phyloP scores from a whole-genome alignment of 306 rosid genomes.

The Casuarina cunninghamiana region DNA sequence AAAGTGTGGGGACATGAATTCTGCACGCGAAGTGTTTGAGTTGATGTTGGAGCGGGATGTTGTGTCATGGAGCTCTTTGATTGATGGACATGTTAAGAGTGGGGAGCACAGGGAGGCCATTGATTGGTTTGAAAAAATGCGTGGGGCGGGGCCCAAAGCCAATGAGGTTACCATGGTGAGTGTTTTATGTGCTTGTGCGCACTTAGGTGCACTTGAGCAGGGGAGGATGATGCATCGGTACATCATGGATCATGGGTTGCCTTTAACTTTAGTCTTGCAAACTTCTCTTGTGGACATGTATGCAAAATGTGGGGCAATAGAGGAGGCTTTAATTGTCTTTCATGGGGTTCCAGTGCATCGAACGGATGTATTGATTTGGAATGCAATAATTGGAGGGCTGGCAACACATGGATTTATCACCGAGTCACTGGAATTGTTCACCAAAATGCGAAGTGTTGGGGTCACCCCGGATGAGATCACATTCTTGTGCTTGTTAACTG shows the following conservation, averaged over 20 bases:
- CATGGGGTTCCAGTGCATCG: slow-evolving; percentile 32
- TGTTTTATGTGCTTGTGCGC: slow-evolving; percentile 69
- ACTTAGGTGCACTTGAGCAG: slow-evolving; percentile 69
- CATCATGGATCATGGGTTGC: slow-evolving; percentile 48
- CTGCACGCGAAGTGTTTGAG: slow-evolving; percentile 58
- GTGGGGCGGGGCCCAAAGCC: slow-evolving; percentile 48
- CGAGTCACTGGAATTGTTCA: slow-evolving; percentile 52
- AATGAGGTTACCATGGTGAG: slow-evolving; percentile 86
- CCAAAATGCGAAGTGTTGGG: slow-evolving; percentile 58
- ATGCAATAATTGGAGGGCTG: slow-evolving; percentile 77
- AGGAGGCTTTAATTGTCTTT: slow-evolving; percentile 64
- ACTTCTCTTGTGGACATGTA: slow-evolving; percentile 89
- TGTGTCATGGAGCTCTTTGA: slow-evolving; percentile 77
- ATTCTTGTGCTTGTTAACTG: slow-evolving; percentile 69
- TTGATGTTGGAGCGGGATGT: slow-evolving; percentile 63
- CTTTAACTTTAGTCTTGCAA: slow-evolving; percentile 51
- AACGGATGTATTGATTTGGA: slow-evolving; percentile 75
- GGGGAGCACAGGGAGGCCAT: slow-evolving; percentile 61
- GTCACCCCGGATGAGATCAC: slow-evolving; percentile 69
- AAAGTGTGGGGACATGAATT: slow-evolving; percentile 57
- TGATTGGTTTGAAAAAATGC: slow-evolving; percentile 58
- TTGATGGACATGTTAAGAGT: slow-evolving; percentile 67
- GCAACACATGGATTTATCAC: slow-evolving; percentile 68
- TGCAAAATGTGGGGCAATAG: slow-evolving; percentile 78
- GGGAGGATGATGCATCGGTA: slow-evolving; percentile 57